Percentiles rank a stretch among this genome's conserved stretches.
Evolutionary conservation across 1,284 basidiomycete genomes (phyloP).

Genomic region (Moniliella sp.): DNA sequence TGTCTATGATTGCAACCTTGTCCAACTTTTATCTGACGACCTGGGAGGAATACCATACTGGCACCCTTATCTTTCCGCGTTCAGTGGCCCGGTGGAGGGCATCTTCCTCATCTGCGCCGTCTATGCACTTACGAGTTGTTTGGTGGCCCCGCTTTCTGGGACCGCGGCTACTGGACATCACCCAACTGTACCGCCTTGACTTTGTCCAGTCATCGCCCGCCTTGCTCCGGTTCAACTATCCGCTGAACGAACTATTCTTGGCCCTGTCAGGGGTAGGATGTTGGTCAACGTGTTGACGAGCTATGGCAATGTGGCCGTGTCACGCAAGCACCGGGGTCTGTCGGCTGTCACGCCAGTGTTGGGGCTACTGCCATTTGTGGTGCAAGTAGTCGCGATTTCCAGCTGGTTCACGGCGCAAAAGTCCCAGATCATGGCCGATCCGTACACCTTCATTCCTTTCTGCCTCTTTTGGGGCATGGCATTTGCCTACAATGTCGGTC

Average conservation of each 20-base stretch:
- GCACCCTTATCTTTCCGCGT: constrained; percentile 44
- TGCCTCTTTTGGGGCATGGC: constrained; percentile 68
- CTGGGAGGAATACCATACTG: constrained; percentile 95
- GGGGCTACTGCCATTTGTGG: constrained; percentile 56
- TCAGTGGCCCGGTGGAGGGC: constrained; percentile 87
- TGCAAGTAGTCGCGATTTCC: constrained; percentile 50
- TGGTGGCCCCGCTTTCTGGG: constrained; percentile 51
- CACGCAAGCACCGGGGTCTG: constrained; percentile 4
- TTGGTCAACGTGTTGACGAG: constrained; percentile 64
- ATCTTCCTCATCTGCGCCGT: constrained; percentile 66
- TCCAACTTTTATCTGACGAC: constrained; percentile 84
- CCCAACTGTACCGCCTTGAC: constrained; percentile 41
- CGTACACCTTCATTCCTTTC: constrained; percentile 54
- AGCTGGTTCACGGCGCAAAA: constrained; percentile 47
- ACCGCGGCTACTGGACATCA: constrained; percentile 48
- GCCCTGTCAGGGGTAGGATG: constrained; percentile 52
- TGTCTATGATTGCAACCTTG: constrained; percentile 60
- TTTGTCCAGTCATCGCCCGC: constrained; percentile 8
- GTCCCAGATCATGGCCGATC: constrained; percentile 11
- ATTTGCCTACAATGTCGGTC: constrained; percentile 53
- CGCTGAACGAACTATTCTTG: constrained; percentile 72
- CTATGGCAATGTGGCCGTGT: constrained; percentile 17
- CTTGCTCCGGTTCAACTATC: constrained; percentile 40
- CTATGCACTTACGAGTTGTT: constrained; percentile 48
- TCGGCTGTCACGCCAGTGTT: constrained; percentile 51